Base-by-base conservation (phyloP, 305 asterid genomes). In the Rubia tinctorum region DNA sequence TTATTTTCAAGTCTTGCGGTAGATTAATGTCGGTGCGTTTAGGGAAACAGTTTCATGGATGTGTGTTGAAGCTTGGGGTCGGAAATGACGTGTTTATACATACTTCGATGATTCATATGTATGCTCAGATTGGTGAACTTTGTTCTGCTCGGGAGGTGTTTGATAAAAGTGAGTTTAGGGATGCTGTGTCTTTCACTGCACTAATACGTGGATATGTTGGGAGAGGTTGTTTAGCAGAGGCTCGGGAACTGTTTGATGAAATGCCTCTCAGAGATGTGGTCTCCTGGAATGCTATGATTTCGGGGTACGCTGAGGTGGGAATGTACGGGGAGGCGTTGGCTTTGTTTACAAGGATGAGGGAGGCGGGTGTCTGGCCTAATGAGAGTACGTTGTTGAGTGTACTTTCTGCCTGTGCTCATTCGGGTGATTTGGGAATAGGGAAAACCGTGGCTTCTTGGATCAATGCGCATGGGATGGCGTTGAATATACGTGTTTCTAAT, bases 111-210 rank as follows among this genome's bases (percentile, higher is more conserved):
- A 84, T 91, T 30, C 83, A 81, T 78, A 86, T 89, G 91, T 88
- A 91, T 69, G 87, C 91, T 71, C 40, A 37, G 40, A 37, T 37
- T 37, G 40, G 40, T 37, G 40, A 37, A 37, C 40, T 37, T 37
- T 37, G 40, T 37, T 37, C 4, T 37, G 40, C 40, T 37, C 40
- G 40, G 40, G 5, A 37, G 81, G 86, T 88, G 88, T 91, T 91
- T 76, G 91, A 88, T 63, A 86, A 77, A 70, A 84, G 93, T 77
- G 20, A 15, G 72, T 71, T 75, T 5, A 81, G 90, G 78, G 96
- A 91, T 80, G 90, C 82, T 8, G 95, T 89, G 75, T 89, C 97
- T 22, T 85, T 86, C 69, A 89, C 96, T 7, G 90, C 97, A 8
- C 80, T 89, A 76, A 84, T 91, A 53, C 75, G 85, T 2, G 93